These are phyloP conservation scores for Barnettozyma vustinii DNA, from an alignment of 805 yeast species.

Conservation along the genomic window DNA sequence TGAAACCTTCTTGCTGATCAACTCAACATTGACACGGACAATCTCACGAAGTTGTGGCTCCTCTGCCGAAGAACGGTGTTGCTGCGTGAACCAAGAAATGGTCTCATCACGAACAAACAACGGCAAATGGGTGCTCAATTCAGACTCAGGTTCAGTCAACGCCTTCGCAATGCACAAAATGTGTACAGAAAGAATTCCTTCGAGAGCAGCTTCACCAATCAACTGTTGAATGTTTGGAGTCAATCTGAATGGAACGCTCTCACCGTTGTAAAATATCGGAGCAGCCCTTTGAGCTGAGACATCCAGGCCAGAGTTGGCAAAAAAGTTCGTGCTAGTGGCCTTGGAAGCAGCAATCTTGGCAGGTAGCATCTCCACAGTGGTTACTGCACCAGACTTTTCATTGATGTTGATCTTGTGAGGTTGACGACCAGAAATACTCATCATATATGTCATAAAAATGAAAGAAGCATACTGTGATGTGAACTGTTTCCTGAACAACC, in stretches of 20 bases:
- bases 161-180: constrained; percentile 83
- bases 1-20: constrained; percentile 70
- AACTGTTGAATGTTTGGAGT: constrained; percentile 93
- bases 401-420: constrained; percentile 90
- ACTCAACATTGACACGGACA: constrained; percentile 82
- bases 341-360: constrained; percentile 58
- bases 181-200: constrained; percentile 84
- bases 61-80: constrained; percentile 76
- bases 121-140: constrained; percentile 86
- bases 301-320: constrained; percentile 33
- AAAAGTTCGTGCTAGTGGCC: constrained; percentile 29
- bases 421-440: constrained; percentile 87
- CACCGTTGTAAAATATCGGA: constrained; percentile 87
- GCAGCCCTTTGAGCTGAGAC: constrained; percentile 29
- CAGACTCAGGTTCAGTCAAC: constrained; percentile 85
- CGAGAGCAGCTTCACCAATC: constrained; percentile 91
- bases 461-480: constrained; percentile 92
- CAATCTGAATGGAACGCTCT: constrained; percentile 91
- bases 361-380: constrained; percentile 95
- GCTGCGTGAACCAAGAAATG: constrained; percentile 87
- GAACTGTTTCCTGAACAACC: constrained; percentile 95
- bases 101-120: constrained; percentile 94
- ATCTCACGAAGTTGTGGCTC: constrained; percentile 82
- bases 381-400: constrained; percentile 76
- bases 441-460: constrained; percentile 87